Conservation (phyloP, 2,329 filamentous ascomycete species). For the Monascus ruber region DNA sequence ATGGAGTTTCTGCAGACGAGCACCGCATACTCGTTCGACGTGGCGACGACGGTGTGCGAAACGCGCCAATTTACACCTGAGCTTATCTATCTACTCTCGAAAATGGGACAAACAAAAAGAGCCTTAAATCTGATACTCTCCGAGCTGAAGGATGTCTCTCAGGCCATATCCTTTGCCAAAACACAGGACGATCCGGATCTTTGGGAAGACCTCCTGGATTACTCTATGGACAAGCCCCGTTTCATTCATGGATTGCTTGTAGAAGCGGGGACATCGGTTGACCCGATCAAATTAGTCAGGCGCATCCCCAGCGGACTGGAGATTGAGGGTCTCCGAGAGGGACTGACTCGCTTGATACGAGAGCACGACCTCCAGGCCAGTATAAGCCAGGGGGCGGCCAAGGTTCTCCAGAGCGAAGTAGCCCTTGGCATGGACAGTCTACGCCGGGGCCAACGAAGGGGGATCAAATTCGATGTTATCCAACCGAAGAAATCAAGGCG, state of each 20-base stretch:
- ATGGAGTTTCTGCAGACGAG: slow-evolving; percentile 81
- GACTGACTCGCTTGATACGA: slow-evolving; percentile 79
- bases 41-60: slow-evolving; percentile 62
- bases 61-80: slow-evolving; percentile 71
- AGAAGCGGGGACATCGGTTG: slow-evolving; percentile 85
- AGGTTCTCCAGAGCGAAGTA: slow-evolving; percentile 79
- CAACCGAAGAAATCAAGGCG: slow-evolving; percentile 4
- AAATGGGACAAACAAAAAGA: slow-evolving; percentile 85
- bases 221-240: slow-evolving; percentile 92
- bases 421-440: slow-evolving; percentile 70
- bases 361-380: slow-evolving; percentile 93
- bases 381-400: slow-evolving; percentile 80
- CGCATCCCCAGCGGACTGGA: slow-evolving; percentile 88
- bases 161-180: slow-evolving; percentile 90
- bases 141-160: slow-evolving; percentile 77
- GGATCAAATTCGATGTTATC: slow-evolving; percentile 76
- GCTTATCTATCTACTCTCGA: slow-evolving; percentile 89
- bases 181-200: slow-evolving; percentile 83
- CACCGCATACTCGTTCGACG: slow-evolving; percentile 79
- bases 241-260: slow-evolving; percentile 89
- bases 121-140: slow-evolving; percentile 90
- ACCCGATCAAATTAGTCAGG: slow-evolving; percentile 79
- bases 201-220: slow-evolving; percentile 89
- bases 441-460: slow-evolving; percentile 66
- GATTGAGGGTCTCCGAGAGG: slow-evolving; percentile 80